Conservation (phyloP, 495 filamentous ascomycete species). For the Neurospora sp. region DNA sequence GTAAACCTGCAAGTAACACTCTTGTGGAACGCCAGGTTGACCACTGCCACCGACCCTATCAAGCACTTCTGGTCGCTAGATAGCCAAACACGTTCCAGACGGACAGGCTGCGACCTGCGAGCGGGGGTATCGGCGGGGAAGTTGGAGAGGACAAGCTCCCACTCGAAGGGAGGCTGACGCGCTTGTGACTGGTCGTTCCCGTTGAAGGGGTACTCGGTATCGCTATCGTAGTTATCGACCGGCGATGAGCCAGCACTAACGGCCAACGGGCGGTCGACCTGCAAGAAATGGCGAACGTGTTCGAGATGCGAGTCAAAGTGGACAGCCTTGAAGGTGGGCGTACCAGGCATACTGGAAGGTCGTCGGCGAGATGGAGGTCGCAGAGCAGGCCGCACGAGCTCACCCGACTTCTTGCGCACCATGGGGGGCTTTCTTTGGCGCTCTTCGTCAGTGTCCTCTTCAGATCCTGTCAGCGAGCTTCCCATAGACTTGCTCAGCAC, state of each 20-base stretch:
- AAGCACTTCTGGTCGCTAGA: slow-evolving; percentile 78
- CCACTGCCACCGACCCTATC: slow-evolving; percentile 71
- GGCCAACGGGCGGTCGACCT: slow-evolving; percentile 84
- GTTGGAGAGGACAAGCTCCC: slow-evolving; percentile 77
- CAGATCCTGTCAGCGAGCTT: slow-evolving; percentile 47
- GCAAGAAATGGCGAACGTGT: slow-evolving; percentile 88
- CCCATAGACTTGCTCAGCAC: slow-evolving; percentile 41
- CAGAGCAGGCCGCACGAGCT: slow-evolving; percentile 87
- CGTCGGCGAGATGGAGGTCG: slow-evolving; percentile 66
- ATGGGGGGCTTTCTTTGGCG: slow-evolving; percentile 65
- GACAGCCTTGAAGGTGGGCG: slow-evolving; percentile 90
- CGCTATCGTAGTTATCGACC: slow-evolving; percentile 72
- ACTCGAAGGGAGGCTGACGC: slow-evolving; percentile 55
- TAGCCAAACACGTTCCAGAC: slow-evolving; percentile 75
- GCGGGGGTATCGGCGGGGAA: slow-evolving; percentile 63
- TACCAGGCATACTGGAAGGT: slow-evolving; percentile 94
- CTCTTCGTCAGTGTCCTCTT: slow-evolving; percentile 54
- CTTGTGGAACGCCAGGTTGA: slow-evolving; percentile 88
- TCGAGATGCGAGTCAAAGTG: slow-evolving; percentile 93
- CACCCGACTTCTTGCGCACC: slow-evolving; percentile 96
- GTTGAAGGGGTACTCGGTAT: slow-evolving; percentile 77
- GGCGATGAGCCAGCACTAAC: slow-evolving; percentile 95
- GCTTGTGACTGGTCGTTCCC: slow-evolving; percentile 28
- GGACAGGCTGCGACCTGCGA: slow-evolving; percentile 53
- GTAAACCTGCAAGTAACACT: slow-evolving; percentile 83